Evolutionary conservation across 345 rosid genomes (phyloP).

Genomic region (Excoecaria cochinchinensis): DNA sequence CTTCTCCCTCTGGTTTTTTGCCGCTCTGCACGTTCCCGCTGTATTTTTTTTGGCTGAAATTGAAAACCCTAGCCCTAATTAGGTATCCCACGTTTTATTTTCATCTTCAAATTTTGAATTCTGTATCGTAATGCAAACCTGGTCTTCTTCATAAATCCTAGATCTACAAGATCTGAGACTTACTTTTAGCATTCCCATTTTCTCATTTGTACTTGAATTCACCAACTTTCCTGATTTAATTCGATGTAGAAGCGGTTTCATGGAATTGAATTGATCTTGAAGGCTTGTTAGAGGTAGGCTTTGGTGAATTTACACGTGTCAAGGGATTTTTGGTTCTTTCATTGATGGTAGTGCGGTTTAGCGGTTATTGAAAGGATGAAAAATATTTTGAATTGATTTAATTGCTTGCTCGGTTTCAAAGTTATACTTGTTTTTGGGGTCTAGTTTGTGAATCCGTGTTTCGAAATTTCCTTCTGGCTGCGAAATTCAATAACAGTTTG

Average conservation of each 20-base stretch:
- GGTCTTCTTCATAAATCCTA: constrained; percentile 19
- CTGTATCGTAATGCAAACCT: neutral
- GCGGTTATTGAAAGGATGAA: neutral
- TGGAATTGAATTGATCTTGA: constrained; percentile 14
- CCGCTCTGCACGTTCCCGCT: constrained; percentile 63
- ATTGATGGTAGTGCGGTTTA: constrained; percentile 19
- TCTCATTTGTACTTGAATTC: neutral
- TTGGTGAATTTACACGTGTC: constrained; percentile 14
- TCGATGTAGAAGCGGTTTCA: constrained; percentile 16
- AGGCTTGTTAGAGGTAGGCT: constrained; percentile 13
- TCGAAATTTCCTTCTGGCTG: neutral
- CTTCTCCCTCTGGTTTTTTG: constrained; percentile 48
- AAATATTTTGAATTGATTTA: constrained; percentile 16
- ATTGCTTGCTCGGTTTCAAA: constrained; percentile 1
- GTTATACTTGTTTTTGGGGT: constrained; percentile 2
- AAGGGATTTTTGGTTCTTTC: constrained; percentile 1
- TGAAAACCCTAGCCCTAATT: constrained; percentile 49
- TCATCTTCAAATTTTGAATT: neutral
- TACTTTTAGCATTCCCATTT: constrained; percentile 9
- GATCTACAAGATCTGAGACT: constrained; percentile 41
- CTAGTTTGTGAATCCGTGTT: neutral
- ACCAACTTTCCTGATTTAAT: constrained; percentile 1
- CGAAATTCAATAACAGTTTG: constrained; percentile 7
- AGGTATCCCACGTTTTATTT: neutral
- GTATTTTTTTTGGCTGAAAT: constrained; percentile 16